Base-by-base conservation (phyloP, 2,329 filamentous ascomycete genomes). In the Pleurostoma richardsiae region DNA sequence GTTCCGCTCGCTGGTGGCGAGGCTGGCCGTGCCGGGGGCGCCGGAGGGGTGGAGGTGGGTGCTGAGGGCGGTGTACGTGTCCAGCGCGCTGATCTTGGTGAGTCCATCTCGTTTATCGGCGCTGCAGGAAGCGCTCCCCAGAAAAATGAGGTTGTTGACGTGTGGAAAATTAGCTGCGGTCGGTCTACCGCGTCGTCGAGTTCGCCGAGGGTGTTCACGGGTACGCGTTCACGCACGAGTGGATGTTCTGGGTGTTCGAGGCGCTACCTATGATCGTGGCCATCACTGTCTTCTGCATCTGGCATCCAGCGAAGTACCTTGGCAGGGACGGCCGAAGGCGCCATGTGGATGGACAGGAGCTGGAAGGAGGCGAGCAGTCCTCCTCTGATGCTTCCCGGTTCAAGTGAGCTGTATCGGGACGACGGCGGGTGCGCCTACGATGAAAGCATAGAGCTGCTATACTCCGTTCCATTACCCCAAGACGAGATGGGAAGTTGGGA, bases 171-270 rank as follows among this genome's bases (percentile, higher is more conserved):
- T n/a, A 77, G 62, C 50, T 76, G 4, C 73, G 75, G 10, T 76
- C 71, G n/a, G 64, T 77, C 29, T 80, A 74, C 49, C 70, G 75
- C n/a, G 68, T 74, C 4, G 65, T 74, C 42, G 75, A 80, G 52
- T 79, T 78, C 49, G 69, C 71, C 0, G 65, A 76, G 33, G 76
- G 75, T 0, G 72, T 71, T n/a, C 59, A 74, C 5, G 66, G 69
- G 11, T 79, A 79, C 52, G 60, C 72, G 1, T 74, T 76, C 53
- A 64, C 56, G 4, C 69, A 74, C 27, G 75, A 79, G 51, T 78
- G 76, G 70, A 70, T 72, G 29, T 73, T 79, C 47, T 79, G 73
- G 64, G 65, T 69, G 3, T 71, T 79, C 10, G 76, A 79, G 49
- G 67, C 70, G 0, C 49, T 74, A 5, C 74, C 75, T 0, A 74